These are phyloP conservation scores for Mycena sanguinolenta DNA, from an alignment of 768 basidiomycete species.

Conservation along the genomic window DNA sequence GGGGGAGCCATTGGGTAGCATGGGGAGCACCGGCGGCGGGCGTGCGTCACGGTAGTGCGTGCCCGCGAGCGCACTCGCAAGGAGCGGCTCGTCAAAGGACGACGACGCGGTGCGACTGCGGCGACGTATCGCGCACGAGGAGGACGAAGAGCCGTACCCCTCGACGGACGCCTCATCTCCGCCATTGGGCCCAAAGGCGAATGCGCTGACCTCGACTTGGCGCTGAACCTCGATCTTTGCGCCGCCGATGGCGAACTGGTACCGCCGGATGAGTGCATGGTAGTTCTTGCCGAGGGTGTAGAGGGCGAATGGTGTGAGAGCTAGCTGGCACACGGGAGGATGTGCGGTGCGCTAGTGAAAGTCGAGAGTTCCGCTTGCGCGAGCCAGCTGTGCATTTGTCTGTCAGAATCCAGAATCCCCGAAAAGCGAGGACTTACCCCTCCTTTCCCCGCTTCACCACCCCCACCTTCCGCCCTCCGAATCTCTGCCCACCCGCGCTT, in stretches of 20 bases:
- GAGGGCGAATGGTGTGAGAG: conserved; percentile 88
- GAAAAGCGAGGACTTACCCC: conserved; percentile 47
- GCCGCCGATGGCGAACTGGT: conserved; percentile 70
- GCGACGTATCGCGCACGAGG: conserved; percentile 53
- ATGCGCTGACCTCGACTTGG: conserved; percentile 77
- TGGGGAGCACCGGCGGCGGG: conserved; percentile 70
- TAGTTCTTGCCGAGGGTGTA: conserved; percentile 82
- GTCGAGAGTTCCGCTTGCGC: conserved; percentile 89
- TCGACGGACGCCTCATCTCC: conserved; percentile 68
- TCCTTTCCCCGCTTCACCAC: conserved; percentile 39
- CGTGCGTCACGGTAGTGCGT: conserved; percentile 61
- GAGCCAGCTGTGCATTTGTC: conserved; percentile 63
- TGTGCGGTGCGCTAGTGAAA: conserved; percentile 64
- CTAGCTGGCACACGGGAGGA: conserved; percentile 84
- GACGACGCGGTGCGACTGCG: conserved; percentile 56
- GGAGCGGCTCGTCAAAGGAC: conserved; percentile 84
- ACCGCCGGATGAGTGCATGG: conserved; percentile 79
- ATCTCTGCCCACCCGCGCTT: conserved; percentile 68
- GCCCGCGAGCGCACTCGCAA: conserved; percentile 79
- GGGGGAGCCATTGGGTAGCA: conserved; percentile 79
- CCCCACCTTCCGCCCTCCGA: conserved; percentile 47
- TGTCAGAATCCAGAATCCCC: conserved; percentile 15
- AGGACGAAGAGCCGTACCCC: conserved; percentile 52
- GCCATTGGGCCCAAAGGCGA: conserved; percentile 49
- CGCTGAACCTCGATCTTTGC: conserved; percentile 77